phyloP scores from a whole-genome alignment of 169 alveolate species.

The Eimeria acervulina region DNA sequence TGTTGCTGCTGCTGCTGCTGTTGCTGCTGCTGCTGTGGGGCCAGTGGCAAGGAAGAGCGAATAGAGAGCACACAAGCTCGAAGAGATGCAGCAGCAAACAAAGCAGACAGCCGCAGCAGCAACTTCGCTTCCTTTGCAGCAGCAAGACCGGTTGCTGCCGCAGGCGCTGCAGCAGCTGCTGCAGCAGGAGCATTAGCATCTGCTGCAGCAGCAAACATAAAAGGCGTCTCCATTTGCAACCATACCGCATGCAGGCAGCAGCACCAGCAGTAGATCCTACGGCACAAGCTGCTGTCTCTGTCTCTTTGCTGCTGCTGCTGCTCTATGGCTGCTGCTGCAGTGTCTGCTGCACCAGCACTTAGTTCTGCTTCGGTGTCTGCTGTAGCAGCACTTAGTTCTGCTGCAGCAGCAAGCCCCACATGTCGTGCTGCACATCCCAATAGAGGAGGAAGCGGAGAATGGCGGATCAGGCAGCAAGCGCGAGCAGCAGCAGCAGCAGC shows the following conservation, averaged over 20 bases:
- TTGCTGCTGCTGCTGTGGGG: too few relatives aligned
- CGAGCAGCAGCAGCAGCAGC: constrained; percentile 48
- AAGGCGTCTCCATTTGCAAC: not conserved
- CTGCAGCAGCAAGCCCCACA: constrained; percentile 59
- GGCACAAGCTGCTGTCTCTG: constrained; percentile 32
- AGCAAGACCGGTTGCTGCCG: too few relatives aligned
- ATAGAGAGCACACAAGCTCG: not conserved
- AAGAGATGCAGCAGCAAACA: constrained; percentile 41
- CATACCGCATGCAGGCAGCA: constrained; percentile 47
- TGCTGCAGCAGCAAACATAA: not conserved
- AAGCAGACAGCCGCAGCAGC: constrained; percentile 44
- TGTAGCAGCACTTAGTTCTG: not conserved
- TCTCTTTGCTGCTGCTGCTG: not conserved
- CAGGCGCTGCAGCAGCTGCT: not conserved
- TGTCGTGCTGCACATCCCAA: constrained; percentile 8
- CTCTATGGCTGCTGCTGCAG: not conserved
- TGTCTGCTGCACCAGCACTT: constrained; percentile 5
- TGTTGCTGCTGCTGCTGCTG: too few relatives aligned
- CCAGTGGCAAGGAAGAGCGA: not conserved
- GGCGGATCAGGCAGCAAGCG: not conserved
- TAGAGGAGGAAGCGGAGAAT: constrained; percentile 34
- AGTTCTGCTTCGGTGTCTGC: not conserved
- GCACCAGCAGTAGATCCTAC: not conserved
- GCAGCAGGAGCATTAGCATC: constrained; percentile 17
- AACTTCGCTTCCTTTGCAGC: not conserved